Conservation (phyloP, 2,329 filamentous ascomycete genomes). For the Trichoderma asperellum region DNA sequence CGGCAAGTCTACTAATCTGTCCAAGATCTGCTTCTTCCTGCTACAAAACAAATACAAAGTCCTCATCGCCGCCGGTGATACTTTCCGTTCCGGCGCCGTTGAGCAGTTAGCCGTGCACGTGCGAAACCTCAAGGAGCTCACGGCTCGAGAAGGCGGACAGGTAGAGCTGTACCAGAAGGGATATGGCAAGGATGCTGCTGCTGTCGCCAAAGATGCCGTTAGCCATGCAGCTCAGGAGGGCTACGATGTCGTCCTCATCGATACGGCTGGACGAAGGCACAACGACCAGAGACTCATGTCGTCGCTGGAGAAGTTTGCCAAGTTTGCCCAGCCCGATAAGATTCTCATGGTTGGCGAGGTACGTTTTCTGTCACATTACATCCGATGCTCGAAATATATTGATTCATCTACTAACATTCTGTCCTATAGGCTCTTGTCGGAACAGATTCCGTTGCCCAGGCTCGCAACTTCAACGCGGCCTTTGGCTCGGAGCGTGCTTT, state of each 20-base stretch:
- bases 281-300: constrained; percentile 97
- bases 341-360: constrained; percentile 88
- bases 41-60: constrained; percentile 97
- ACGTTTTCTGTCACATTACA: constrained; percentile 29
- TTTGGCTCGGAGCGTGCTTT: constrained; percentile 81
- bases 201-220: constrained; percentile 95
- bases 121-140: constrained; percentile 87
- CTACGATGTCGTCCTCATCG: constrained; percentile 94
- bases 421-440: constrained; percentile 75
- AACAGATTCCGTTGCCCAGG: constrained; percentile 93
- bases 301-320: constrained; percentile 94
- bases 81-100: constrained; percentile 94
- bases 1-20: constrained; percentile 95
- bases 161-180: constrained; percentile 96
- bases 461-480: constrained; percentile 91
- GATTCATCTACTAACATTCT: neutral
- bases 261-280: constrained; percentile 91
- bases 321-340: constrained; percentile 94
- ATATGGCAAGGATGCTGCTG: constrained; percentile 95
- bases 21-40: constrained; percentile 97
- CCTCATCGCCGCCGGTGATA: constrained; percentile 91
- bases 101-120: constrained; percentile 97
- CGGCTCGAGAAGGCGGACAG: constrained; percentile 76
- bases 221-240: constrained; percentile 71
- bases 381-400: neutral